Evolutionary conservation across 306 rosid genomes (phyloP), one percentile per base, ranked within the genome.

Genomic region (barrel medic (Medicago truncatula)): DNA sequence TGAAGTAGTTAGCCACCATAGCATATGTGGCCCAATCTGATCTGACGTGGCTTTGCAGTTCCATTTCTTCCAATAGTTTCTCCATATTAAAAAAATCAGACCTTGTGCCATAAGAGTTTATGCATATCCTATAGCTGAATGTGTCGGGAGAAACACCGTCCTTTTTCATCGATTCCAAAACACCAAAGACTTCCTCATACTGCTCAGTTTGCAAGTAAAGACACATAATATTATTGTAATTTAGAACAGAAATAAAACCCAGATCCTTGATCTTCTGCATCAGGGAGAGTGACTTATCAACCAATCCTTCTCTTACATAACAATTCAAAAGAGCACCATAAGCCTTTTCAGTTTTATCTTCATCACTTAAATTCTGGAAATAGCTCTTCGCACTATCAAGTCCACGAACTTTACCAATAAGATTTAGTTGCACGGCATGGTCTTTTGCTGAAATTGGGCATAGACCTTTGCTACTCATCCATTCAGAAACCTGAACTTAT

Each of bases 251-350:
- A 75, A 70, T 82, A 78, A 86, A 82, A 52, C 93, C 93, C 87
- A 88, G 59, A n/a, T 91, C 86, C 74, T 85, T 88, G 83, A 91
- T 88, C 73, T 78, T 88, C 67, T 86, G 83, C 95, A 91, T 52
- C 59, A 62, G 87, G 36, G 88, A 76, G 40, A 89, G 90, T 76
- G 96, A 85, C 80, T 83, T 88, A 18, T 88, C 96, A 82, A 86
- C 64, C 23, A 80, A 71, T 74, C 89, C 86, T 66, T 88, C 91
- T 63, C 91, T 83, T 15, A 83, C 91, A 78, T 88, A 92, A 85
- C 97, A 92, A 66, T 78, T 86, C 78, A 92, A 78, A 69, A 89
- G 93, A 72, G 95, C 88, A 39, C 96, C 89, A 63, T 89, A 87
- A 17, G 43, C 70, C 64, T 89, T 85, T 9, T 66, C 78, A 31